Evolutionary conservation across 257 asterid genomes (phyloP).

Genomic region (Jacaranda copaia): DNA sequence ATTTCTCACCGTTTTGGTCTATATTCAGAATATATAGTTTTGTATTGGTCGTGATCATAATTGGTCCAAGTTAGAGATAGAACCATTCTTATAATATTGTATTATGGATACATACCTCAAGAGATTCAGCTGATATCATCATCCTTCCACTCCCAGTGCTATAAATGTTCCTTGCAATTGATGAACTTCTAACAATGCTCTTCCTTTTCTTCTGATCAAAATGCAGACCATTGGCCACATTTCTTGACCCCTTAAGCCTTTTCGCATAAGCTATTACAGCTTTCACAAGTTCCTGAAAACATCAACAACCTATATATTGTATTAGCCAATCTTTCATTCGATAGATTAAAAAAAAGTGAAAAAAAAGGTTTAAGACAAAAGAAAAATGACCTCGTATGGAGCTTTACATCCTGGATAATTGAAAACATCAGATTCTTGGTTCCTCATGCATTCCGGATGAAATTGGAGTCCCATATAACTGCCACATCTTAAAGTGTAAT

Average conservation of each 20-base stretch:
- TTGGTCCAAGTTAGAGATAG: background rate
- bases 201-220: slow-evolving; percentile 49
- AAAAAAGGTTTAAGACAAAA: too few relatives aligned
- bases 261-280: slow-evolving; percentile 62
- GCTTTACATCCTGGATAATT: slow-evolving; percentile 72
- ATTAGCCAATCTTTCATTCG: background rate
- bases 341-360: too few relatives aligned
- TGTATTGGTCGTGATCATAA: background rate
- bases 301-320: background rate
- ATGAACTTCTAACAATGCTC: slow-evolving; percentile 51
- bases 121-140: slow-evolving; percentile 55
- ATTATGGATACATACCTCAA: slow-evolving; percentile 46
- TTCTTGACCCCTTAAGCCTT: slow-evolving; percentile 37
- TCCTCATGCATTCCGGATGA: slow-evolving; percentile 83
- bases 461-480: slow-evolving; percentile 86
- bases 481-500: too few relatives aligned
- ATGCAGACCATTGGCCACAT: slow-evolving; percentile 32
- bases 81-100: background rate
- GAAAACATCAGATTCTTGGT: slow-evolving; percentile 52
- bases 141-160: slow-evolving; percentile 12
- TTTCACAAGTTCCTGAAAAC: slow-evolving; percentile 59
- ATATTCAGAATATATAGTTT: background rate
- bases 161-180: slow-evolving; percentile 51
- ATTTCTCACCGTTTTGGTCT: slow-evolving; percentile 61
- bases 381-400: slow-evolving; percentile 49